Conservation (phyloP, 805 yeast species). For the Lipomyces mesembrius region DNA sequence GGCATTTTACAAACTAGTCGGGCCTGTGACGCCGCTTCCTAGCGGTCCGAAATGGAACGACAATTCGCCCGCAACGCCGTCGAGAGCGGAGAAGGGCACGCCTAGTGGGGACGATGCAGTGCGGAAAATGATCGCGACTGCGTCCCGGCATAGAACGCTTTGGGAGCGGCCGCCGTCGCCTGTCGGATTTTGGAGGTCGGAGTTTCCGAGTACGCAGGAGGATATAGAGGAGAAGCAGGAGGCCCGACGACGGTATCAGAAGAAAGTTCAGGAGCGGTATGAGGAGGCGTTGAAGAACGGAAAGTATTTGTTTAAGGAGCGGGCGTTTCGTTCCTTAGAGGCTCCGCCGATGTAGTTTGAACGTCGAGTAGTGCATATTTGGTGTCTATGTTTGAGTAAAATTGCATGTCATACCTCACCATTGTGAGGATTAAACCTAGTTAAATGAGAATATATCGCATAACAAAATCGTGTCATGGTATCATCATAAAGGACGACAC, state of each 20-base stretch:
- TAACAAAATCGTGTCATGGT: not conserved
- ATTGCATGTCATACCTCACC: not conserved
- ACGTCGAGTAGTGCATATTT: not conserved
- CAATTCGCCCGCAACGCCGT: slow-evolving; percentile 19
- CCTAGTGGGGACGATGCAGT: not conserved
- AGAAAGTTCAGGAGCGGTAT: slow-evolving; percentile 53
- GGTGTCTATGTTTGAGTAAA: not conserved
- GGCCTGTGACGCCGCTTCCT: slow-evolving; percentile 38
- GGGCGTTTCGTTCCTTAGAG: slow-evolving; percentile 19
- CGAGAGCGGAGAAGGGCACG: slow-evolving; percentile 1
- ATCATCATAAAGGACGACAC: not conserved
- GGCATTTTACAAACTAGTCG: slow-evolving; percentile 45
- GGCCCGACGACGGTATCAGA: slow-evolving; percentile 46
- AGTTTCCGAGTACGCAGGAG: slow-evolving; percentile 64
- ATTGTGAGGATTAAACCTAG: not conserved
- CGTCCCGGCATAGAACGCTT: slow-evolving; percentile 41
- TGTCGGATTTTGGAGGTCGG: slow-evolving; percentile 63
- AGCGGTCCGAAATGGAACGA: slow-evolving; percentile 45
- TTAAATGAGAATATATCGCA: not conserved
- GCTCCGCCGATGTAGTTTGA: not conserved
- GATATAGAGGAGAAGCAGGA: slow-evolving; percentile 47
- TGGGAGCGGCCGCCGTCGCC: slow-evolving; percentile 54
- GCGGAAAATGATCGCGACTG: slow-evolving; percentile 24
- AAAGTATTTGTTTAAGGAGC: slow-evolving; percentile 53
- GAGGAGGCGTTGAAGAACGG: slow-evolving; percentile 52